Evolutionary conservation across 1,284 basidiomycete genomes (phyloP).

Genomic region (Peniophora sp.): DNA sequence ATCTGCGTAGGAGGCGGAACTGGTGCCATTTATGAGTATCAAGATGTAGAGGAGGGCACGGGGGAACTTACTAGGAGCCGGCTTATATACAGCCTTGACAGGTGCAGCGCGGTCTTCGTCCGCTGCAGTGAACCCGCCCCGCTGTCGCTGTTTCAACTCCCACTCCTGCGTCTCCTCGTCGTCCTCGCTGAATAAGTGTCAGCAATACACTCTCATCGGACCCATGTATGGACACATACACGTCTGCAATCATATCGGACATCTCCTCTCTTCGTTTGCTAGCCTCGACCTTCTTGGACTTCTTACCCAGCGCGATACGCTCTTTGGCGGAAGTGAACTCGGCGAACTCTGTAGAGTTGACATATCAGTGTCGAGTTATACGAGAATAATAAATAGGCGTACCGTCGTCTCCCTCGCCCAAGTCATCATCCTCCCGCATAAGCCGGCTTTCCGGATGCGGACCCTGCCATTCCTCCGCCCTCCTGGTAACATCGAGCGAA

Average conservation of each 20-base stretch:
- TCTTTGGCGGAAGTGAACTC: constrained; percentile 88
- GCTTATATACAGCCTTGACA: constrained; percentile 55
- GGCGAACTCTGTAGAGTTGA: constrained; percentile 64
- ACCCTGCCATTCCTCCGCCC: constrained; percentile 46
- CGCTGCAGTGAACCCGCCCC: constrained; percentile 51
- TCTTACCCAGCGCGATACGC: constrained; percentile 80
- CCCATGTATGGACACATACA: constrained; percentile 38
- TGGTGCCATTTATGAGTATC: constrained; percentile 18
- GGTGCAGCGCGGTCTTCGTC: constrained; percentile 21
- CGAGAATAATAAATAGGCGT: no score
- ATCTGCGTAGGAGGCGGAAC: constrained; percentile 55
- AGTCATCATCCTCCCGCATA: constrained; percentile 86
- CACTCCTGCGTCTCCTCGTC: constrained; percentile 88
- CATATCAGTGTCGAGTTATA: no score
- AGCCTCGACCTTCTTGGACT: constrained; percentile 72
- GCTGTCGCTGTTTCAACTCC: constrained; percentile 81
- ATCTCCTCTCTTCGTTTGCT: constrained; percentile 66
- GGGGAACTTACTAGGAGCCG: constrained; percentile 61
- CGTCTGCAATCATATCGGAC: constrained; percentile 82
- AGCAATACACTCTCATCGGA: constrained; percentile 9
- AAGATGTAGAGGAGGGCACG: constrained; percentile 6
- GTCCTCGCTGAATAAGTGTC: constrained; percentile 47
- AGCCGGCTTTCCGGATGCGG: constrained; percentile 89
- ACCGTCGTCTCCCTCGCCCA: constrained; percentile 93
- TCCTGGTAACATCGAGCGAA: constrained; percentile 64